Evolutionary conservation across 1,139 yeast genomes (phyloP), one percentile per base, ranked within the genome.

Genomic region (Lodderomyces jiufengensis): DNA sequence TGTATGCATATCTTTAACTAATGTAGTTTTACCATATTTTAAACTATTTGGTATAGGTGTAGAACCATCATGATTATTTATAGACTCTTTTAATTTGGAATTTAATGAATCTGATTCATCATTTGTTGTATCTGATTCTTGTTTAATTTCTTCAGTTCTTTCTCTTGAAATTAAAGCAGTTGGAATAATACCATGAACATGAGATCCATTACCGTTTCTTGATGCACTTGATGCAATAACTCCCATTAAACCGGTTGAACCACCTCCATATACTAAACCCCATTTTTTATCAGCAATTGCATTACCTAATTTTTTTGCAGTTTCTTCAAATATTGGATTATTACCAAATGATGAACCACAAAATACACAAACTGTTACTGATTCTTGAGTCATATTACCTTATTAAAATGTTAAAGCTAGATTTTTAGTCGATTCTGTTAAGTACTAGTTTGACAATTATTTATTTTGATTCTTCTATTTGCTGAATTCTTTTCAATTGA

Each of bases 241-340:
- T 2, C 96, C 96, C 95, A 86, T 88, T 38, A 86, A 59, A 4
- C 95, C 92, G 2, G 85, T 81, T 21, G 92, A 80, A 13, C 96
- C 96, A 29, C 96, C 97, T 23, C 96, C 96, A 51, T 87, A 87
- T 7, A 87, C 95, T 33, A 87, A 65, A 3, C 88, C 88, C 80
- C 87, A 84, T 40, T 73, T 68, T 40, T 69, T 66, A 21, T 60
- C 52, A 13, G 87, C 84, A 44, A 87, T 57, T 20, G 70, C 52
- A 35, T 64, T 48, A 14, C 95, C 95, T 30, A 87, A 65, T 23
- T 67, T 57, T 13, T 63, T 51, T 2, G 95, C 94, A 24, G 66
- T 67, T 4, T 65, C 66, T 11, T 80, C 66, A 51, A 60, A 84
- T 4, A 54, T 50, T 3, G 71, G 65, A 38, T 73, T 68, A 36